Conservation (phyloP, 1,139 yeast genomes). For the Trichomonascaceae sp. region DNA sequence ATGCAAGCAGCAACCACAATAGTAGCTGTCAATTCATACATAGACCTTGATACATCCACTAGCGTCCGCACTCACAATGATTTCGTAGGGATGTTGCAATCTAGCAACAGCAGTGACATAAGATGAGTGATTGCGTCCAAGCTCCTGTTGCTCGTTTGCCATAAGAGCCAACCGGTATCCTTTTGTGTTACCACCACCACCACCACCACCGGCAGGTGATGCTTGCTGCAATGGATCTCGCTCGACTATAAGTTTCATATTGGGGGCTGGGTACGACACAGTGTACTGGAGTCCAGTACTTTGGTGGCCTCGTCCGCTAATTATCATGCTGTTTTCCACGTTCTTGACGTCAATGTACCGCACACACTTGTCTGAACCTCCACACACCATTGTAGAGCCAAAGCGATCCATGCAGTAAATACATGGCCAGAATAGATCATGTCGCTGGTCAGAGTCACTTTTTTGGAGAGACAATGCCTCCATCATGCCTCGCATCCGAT, state of each 20-base stretch:
- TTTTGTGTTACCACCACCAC: neutral
- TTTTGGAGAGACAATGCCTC: no score
- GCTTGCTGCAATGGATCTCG: no score
- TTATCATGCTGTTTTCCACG: neutral
- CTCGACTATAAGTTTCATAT: conserved; percentile 19
- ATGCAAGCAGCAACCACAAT: no score
- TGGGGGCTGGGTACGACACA: conserved; percentile 24
- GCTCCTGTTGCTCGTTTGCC: conserved; percentile 27
- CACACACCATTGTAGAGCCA: neutral
- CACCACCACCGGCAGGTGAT: conserved; percentile 2
- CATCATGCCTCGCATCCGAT: neutral
- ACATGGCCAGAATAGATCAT: neutral
- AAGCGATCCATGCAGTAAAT: neutral
- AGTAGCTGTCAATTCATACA: no score
- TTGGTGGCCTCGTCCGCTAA: neutral
- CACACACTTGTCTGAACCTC: neutral
- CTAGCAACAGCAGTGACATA: conserved; percentile 37
- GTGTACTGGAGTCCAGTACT: conserved; percentile 14
- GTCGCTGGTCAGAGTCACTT: no score
- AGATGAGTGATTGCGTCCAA: conserved; percentile 35
- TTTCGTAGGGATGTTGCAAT: conserved; percentile 39
- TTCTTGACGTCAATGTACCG: neutral
- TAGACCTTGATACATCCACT: conserved; percentile 49
- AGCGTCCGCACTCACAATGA: conserved; percentile 52
- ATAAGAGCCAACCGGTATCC: conserved; percentile 11